Evolutionary conservation across 2,329 filamentous ascomycete species (phyloP).

Genomic region (Fusarium acutatum): DNA sequence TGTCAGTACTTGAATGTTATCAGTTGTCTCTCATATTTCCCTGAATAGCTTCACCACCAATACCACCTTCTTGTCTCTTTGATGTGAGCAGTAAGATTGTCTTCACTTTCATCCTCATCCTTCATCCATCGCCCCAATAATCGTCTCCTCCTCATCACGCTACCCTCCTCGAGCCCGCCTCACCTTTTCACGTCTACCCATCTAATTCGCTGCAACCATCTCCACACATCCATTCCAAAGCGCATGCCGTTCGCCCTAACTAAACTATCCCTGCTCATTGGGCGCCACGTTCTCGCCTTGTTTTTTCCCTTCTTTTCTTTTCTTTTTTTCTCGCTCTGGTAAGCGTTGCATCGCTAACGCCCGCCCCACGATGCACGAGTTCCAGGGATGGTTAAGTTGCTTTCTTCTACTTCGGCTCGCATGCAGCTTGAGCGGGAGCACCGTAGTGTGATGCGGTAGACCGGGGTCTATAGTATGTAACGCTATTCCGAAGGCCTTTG

Average conservation of each 20-base stretch:
- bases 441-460: not conserved
- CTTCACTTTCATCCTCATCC: not conserved
- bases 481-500: not conserved
- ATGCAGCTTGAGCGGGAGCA: constrained; percentile 4
- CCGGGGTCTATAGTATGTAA: not conserved
- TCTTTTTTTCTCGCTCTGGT: not conserved
- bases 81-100: constrained; percentile 16
- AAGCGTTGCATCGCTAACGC: constrained; percentile 22
- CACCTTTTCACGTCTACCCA: constrained; percentile 10
- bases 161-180: constrained; percentile 32
- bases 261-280: constrained; percentile 26
- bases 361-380: constrained; percentile 18
- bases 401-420: constrained; percentile 8
- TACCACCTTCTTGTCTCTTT: not conserved
- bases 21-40: not conserved
- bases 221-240: constrained; percentile 27
- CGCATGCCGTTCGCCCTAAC: constrained; percentile 42
- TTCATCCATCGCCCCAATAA: constrained; percentile 38
- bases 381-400: constrained; percentile 12
- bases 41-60: constrained; percentile 22
- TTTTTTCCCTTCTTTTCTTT: constrained; percentile 16
- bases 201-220: constrained; percentile 20
- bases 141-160: constrained; percentile 29
- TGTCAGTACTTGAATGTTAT: not conserved
- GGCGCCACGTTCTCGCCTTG: constrained; percentile 34